Evolutionary conservation across 768 basidiomycete species (phyloP).

Genomic region (Kondoa subrosea): DNA sequence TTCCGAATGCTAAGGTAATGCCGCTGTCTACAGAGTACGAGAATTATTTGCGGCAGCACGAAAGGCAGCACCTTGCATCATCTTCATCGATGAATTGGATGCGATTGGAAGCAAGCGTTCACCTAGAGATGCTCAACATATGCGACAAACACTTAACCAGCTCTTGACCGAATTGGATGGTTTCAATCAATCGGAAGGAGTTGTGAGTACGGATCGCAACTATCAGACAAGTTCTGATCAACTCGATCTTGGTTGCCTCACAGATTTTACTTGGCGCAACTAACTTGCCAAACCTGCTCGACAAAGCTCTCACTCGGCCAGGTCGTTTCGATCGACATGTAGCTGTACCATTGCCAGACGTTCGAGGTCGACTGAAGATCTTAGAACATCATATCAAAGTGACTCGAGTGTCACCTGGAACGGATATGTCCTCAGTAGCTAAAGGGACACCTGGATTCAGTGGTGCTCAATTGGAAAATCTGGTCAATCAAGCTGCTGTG

Average conservation of each 20-base stretch:
- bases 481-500: conserved; percentile 90
- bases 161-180: conserved; percentile 95
- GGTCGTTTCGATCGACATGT: conserved; percentile 91
- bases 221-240: conserved; percentile 25
- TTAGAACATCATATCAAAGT: conserved; percentile 76
- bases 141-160: conserved; percentile 62
- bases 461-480: conserved; percentile 89
- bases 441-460: conserved; percentile 91
- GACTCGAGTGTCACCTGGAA: conserved; percentile 49
- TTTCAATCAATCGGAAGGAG: conserved; percentile 71
- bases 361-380: conserved; percentile 81
- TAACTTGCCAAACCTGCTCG: conserved; percentile 87
- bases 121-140: conserved; percentile 48
- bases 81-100: conserved; percentile 98
- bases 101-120: conserved; percentile 70
- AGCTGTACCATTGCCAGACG: conserved; percentile 82
- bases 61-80: conserved; percentile 90
- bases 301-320: conserved; percentile 87
- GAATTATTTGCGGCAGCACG: conserved; percentile 87
- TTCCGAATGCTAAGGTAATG: too few species aligned
- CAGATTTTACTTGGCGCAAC: conserved; percentile 37
- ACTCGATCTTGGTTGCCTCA: neutral
- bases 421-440: conserved; percentile 40
- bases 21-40: conserved; percentile 46
- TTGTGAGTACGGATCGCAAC: conserved; percentile 58